Base-by-base conservation (phyloP, 306 rosid species). In the Vigna reflexopilosa region DNA sequence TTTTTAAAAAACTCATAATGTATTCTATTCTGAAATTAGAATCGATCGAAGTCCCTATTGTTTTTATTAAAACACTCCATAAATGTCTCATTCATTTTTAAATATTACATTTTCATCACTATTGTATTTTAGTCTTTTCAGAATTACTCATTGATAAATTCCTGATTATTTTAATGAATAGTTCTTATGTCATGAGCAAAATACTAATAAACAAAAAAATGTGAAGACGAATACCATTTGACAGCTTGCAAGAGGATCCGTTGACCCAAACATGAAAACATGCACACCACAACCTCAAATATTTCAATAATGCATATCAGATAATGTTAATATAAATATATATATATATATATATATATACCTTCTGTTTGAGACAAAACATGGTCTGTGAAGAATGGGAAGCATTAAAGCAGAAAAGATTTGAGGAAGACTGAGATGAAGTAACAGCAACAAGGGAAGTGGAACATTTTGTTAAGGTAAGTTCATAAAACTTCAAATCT, bases 241-340 rank as follows among this genome's bases (percentile, higher is more conserved):
- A 22, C 56, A 69, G 38, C 59, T 69, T 69, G 59, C n/a, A 69
- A 47, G 56, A 24, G 56, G 1, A 68, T 54, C 45, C 67, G 49
- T 55, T 67, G 69, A 55, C 75, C 32, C 26, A 28, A 67, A 6
- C 47, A 67, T 26, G 4, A 69, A 51, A 77, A 77, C 81, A 52
- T 77, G 81, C 36, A 17, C 17, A n/a, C 69, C 76, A 56, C 65
- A 52, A 64, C 28, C 32, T 47, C 9, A 61, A 16, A 70, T 22
- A 44, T 11, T 9, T 0, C 5, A 14, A 45, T 45, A 45, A 12
- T 7, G n/a, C 32, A 19, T 0, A 65, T n/a, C 0, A 26, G 50
- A 64, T 1, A 10, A 38, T 64, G 9, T 10, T 34, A 34, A 2
- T 2, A 4, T 65, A 65, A 15, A 28, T 34, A 34, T 4, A 34